Evolutionary conservation across 805 yeast species (phyloP).

Genomic region (Ogataea saltuana): DNA sequence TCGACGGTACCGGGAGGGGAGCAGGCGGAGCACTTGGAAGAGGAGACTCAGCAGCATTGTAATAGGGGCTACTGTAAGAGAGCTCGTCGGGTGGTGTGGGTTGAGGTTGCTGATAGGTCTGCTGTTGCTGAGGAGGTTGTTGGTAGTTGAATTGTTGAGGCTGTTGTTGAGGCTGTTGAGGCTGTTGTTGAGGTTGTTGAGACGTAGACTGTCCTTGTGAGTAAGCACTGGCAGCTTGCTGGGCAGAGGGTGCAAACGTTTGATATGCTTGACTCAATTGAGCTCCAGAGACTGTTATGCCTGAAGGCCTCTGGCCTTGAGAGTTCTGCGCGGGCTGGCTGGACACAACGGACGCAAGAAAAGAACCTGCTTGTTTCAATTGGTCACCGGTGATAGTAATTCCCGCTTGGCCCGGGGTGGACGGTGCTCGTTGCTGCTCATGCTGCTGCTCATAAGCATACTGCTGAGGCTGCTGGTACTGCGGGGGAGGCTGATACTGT

Average conservation of each 20-base stretch:
- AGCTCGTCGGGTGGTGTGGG: slow-evolving; percentile 4
- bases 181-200: slow-evolving; percentile 5
- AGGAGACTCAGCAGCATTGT: not conserved
- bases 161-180: slow-evolving; percentile 1
- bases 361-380: slow-evolving; percentile 20
- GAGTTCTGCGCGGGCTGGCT: slow-evolving; percentile 4
- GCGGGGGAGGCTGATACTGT: slow-evolving; percentile 14
- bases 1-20: slow-evolving; percentile 1
- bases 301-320: not conserved
- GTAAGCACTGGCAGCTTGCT: not conserved
- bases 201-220: too few relatives aligned
- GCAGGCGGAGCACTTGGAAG: not conserved
- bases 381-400: slow-evolving; percentile 17
- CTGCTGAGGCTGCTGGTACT: slow-evolving; percentile 14
- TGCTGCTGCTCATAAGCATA: slow-evolving; percentile 10
- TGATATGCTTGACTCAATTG: slow-evolving; percentile 2
- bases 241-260: not conserved
- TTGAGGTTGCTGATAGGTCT: not conserved
- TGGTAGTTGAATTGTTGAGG: not conserved
- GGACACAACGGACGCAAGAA: slow-evolving; percentile 10
- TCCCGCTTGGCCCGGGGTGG: slow-evolving; percentile 12
- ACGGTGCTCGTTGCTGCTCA: slow-evolving; percentile 8
- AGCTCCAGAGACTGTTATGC: not conserved
- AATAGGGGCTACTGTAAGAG: slow-evolving; percentile 4
- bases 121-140: slow-evolving; percentile 1